Conservation (phyloP, 176 grass and related monocot genomes). For the Saccharum officinarum region DNA sequence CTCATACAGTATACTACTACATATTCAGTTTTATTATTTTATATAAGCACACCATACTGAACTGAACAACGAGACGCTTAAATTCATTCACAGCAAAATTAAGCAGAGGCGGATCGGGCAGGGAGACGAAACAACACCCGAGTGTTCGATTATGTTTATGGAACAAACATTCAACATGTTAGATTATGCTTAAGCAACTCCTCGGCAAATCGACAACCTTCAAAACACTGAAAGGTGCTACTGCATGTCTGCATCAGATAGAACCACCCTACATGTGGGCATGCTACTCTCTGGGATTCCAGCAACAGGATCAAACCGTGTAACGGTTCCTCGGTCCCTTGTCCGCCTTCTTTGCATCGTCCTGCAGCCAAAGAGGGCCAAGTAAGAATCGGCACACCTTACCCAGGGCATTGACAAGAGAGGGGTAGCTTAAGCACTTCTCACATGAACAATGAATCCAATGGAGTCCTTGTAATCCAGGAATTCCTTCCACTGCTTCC, state of each 20-base stretch:
- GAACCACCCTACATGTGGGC: not conserved
- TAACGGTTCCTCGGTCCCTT: slow-evolving; percentile 73
- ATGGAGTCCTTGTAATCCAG: slow-evolving; percentile 81
- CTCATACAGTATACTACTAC: no score
- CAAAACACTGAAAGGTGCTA: slow-evolving; percentile 7
- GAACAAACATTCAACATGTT: slow-evolving; percentile 11
- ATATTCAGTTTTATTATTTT: no score
- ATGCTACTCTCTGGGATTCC: not conserved
- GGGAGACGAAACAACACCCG: not conserved
- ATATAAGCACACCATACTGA: not conserved
- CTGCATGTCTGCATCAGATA: not conserved
- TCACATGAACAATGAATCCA: slow-evolving; percentile 82
- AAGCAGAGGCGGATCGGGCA: not conserved
- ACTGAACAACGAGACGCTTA: no score
- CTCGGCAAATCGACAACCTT: not conserved
- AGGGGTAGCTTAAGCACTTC: slow-evolving; percentile 1
- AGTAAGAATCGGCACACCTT: slow-evolving; percentile 1
- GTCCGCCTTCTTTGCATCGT: slow-evolving; percentile 63
- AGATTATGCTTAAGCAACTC: slow-evolving; percentile 28
- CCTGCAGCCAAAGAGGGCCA: slow-evolving; percentile 27
- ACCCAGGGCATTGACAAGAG: not conserved
- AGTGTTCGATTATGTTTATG: not conserved
- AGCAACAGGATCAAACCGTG: slow-evolving; percentile 40
- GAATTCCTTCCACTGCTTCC: slow-evolving; percentile 91
- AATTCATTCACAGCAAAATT: not conserved